These are phyloP conservation scores for Boletus speciosus DNA, from an alignment of 768 basidiomycete species.

Conservation along the genomic window DNA sequence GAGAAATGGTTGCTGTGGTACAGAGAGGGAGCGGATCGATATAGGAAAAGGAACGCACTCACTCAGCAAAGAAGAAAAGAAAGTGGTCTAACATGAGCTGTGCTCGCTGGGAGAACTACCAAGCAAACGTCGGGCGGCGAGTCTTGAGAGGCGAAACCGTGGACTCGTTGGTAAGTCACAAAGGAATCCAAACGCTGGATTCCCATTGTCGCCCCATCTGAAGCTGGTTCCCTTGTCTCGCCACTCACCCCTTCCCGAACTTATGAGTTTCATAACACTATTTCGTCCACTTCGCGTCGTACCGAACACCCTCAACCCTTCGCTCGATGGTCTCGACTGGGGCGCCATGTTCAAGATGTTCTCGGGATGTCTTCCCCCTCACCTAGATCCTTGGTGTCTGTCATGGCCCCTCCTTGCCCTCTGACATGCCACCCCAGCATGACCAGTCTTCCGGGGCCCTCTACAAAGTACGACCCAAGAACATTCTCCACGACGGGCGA, in stretches of 20 bases:
- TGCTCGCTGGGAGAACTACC: constrained; percentile 51
- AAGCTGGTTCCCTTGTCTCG: constrained; percentile 82
- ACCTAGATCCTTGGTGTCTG: constrained; percentile 8
- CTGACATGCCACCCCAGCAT: constrained; percentile 12
- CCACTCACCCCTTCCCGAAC: constrained; percentile 85
- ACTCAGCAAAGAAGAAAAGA: constrained; percentile 49
- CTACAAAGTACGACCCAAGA: constrained; percentile 1
- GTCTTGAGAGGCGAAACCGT: constrained; percentile 47
- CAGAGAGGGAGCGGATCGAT: constrained; percentile 55
- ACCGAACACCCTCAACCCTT: constrained; percentile 70
- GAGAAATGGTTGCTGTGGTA: constrained; percentile 72
- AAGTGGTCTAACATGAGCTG: constrained; percentile 76
- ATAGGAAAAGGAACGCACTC: constrained; percentile 57
- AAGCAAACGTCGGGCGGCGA: constrained; percentile 37
- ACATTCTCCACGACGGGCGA: constrained; percentile 1
- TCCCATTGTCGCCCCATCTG: background rate
- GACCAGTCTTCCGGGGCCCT: constrained; percentile 22
- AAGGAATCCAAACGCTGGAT: background rate
- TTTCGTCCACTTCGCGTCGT: constrained; percentile 76
- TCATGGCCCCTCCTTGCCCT: constrained; percentile 24
- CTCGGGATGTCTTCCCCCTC: constrained; percentile 43
- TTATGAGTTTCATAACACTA: constrained; percentile 73
- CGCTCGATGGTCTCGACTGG: constrained; percentile 63
- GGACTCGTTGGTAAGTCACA: constrained; percentile 54
- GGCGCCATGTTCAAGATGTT: constrained; percentile 69